Evolutionary conservation across 1,139 yeast species (phyloP).

Genomic region (Taphrina wiesneri): DNA sequence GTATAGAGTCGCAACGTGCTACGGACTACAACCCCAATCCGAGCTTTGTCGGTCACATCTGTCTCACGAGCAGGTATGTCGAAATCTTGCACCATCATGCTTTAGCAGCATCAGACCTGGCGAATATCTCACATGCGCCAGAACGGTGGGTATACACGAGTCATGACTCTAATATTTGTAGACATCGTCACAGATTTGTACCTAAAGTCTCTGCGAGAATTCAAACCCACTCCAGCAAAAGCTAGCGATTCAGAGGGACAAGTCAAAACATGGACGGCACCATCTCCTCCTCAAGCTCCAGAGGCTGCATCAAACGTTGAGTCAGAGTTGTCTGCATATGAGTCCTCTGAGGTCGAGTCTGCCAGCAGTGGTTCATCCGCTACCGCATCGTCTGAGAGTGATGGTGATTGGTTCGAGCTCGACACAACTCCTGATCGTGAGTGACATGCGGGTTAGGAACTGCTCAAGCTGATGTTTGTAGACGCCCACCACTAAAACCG

Average conservation of each 20-base stretch:
- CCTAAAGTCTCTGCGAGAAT: conserved; percentile 79
- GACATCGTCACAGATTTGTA: conserved; percentile 83
- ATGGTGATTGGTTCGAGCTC: conserved; percentile 33
- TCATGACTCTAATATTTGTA: conserved; percentile 33
- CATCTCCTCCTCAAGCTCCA: conserved; percentile 75
- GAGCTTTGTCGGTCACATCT: conserved; percentile 22
- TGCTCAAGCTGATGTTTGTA: neutral
- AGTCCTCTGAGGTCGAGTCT: conserved; percentile 55
- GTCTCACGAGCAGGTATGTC: conserved; percentile 28
- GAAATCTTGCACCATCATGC: neutral
- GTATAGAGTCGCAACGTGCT: conserved; percentile 18
- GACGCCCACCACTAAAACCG: conserved; percentile 13
- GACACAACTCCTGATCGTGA: conserved; percentile 27
- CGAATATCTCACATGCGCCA: neutral
- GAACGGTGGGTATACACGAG: neutral
- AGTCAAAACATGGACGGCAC: conserved; percentile 54
- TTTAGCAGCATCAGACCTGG: neutral
- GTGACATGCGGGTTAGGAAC: neutral
- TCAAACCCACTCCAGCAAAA: conserved; percentile 77
- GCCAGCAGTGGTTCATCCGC: conserved; percentile 7
- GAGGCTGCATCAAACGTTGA: conserved; percentile 74
- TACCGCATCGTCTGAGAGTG: conserved; percentile 11
- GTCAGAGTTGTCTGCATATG: conserved; percentile 74
- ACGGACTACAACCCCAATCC: conserved; percentile 14
- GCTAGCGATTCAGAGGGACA: conserved; percentile 74